Conservation (phyloP, 2,329 filamentous ascomycete genomes). For the Apiospora pterosperma region DNA sequence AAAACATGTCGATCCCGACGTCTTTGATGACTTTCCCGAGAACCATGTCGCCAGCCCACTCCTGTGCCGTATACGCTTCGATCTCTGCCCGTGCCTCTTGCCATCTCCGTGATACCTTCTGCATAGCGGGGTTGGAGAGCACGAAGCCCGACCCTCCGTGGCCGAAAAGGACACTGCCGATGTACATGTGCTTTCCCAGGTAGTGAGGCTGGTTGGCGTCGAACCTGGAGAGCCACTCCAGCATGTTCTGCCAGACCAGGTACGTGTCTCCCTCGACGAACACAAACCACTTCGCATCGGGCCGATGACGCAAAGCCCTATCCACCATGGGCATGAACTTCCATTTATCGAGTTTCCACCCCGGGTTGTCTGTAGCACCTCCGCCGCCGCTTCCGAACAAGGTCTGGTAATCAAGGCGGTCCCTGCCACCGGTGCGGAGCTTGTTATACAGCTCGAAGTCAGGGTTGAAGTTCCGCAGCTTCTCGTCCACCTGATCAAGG, state of each 20-base stretch:
- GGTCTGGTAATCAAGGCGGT: slow-evolving; percentile 30
- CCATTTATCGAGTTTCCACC: slow-evolving; percentile 54
- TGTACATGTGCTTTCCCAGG: slow-evolving; percentile 50
- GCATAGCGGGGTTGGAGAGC: slow-evolving; percentile 46
- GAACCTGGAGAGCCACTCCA: slow-evolving; percentile 50
- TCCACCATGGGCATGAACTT: slow-evolving; percentile 55
- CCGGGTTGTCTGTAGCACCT: slow-evolving; percentile 23
- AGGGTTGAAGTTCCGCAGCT: slow-evolving; percentile 32
- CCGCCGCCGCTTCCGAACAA: neutral
- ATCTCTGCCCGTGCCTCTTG: slow-evolving; percentile 35
- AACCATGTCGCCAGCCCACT: slow-evolving; percentile 44
- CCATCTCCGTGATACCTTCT: slow-evolving; percentile 38
- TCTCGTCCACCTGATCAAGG: slow-evolving; percentile 39
- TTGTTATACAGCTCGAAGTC: slow-evolving; percentile 51
- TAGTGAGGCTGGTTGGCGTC: slow-evolving; percentile 46
- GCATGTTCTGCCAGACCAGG: slow-evolving; percentile 48
- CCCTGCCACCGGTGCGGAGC: slow-evolving; percentile 37
- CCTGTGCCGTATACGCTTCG: slow-evolving; percentile 38
- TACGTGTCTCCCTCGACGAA: slow-evolving; percentile 60
- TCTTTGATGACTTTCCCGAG: slow-evolving; percentile 43
- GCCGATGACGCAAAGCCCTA: slow-evolving; percentile 34
- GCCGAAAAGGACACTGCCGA: slow-evolving; percentile 45
- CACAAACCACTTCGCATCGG: slow-evolving; percentile 53
- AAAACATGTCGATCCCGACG: slow-evolving; percentile 39
- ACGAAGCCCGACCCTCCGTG: slow-evolving; percentile 52